phyloP scores from a whole-genome alignment of 106 monocot genomes.

The Dendrobium nobile region DNA sequence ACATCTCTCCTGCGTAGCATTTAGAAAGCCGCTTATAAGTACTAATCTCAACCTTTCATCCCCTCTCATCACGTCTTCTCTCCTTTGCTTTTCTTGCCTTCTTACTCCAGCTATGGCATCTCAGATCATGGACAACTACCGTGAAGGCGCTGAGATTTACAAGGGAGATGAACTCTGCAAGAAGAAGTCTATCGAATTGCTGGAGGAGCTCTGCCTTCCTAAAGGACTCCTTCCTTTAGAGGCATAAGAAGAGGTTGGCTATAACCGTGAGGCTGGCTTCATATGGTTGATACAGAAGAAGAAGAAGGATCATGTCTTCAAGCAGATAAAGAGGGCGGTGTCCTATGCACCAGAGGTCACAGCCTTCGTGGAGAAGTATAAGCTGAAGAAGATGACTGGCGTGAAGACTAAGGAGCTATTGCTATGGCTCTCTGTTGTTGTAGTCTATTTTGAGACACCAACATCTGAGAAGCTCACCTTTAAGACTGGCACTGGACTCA shows the following conservation, averaged over 20 bases:
- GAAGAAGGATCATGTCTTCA: slow-evolving; percentile 7
- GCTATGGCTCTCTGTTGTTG: slow-evolving; percentile 14
- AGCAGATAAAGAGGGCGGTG: slow-evolving; percentile 15
- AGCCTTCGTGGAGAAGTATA: slow-evolving; percentile 3
- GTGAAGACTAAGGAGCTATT: slow-evolving; percentile 16
- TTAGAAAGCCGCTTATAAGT: too few relatives aligned
- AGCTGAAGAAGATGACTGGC: slow-evolving; percentile 15
- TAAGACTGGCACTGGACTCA: slow-evolving; percentile 9
- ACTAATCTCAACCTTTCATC: too few relatives aligned
- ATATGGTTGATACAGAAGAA: slow-evolving; percentile 18
- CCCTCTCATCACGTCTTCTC: too few relatives aligned
- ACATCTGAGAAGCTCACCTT: slow-evolving; percentile 11
- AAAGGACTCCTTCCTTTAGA: slow-evolving; percentile 13
- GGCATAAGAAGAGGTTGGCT: slow-evolving; percentile 14
- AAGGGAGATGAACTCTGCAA: slow-evolving; percentile 2
- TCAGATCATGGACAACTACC: too few relatives aligned
- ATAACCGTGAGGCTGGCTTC: slow-evolving; percentile 7
- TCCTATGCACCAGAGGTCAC: slow-evolving; percentile 11
- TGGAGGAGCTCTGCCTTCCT: slow-evolving; percentile 12
- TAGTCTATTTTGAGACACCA: slow-evolving; percentile 8
- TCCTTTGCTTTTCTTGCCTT: too few relatives aligned
- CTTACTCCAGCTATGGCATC: too few relatives aligned
- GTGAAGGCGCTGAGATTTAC: too few relatives aligned
- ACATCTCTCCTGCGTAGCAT: too few relatives aligned
- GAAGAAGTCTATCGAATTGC: slow-evolving; percentile 9